phyloP scores from a whole-genome alignment of 73 alveolate genomes.

The Breviolum minutum region DNA sequence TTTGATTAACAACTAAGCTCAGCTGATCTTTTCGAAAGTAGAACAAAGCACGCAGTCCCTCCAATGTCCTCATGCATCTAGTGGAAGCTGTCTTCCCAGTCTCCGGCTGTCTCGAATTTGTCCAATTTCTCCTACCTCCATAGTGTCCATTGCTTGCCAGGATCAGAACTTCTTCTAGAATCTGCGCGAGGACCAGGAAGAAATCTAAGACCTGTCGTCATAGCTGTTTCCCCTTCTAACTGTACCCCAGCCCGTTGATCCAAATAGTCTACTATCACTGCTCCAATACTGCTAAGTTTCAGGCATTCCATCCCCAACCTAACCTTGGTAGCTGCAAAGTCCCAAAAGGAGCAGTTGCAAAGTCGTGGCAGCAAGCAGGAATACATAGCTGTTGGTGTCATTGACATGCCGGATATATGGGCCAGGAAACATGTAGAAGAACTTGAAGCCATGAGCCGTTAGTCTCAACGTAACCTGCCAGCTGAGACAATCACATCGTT shows the following conservation, averaged over 20 bases:
- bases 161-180: conserved; percentile 52
- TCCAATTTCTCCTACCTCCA: background rate
- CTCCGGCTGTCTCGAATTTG: background rate
- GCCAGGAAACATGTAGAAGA: conserved; percentile 47
- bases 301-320: conserved; percentile 73
- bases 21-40: no score
- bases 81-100: no score
- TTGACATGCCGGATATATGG: no score
- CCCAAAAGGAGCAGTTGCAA: background rate
- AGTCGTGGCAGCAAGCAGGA: no score
- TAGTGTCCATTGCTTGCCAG: conserved; percentile 38
- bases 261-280: background rate
- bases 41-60: no score
- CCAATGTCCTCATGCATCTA: no score
- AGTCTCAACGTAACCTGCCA: conserved; percentile 58
- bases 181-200: conserved; percentile 81
- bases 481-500: background rate
- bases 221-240: background rate
- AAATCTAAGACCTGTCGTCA: conserved; percentile 46
- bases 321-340: background rate
- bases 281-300: no score
- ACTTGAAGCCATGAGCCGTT: conserved; percentile 58
- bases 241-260: background rate
- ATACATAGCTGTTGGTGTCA: no score
- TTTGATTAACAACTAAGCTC: no score